Conservation (phyloP, 768 basidiomycete species). For the Mycena rebaudengoi region DNA sequence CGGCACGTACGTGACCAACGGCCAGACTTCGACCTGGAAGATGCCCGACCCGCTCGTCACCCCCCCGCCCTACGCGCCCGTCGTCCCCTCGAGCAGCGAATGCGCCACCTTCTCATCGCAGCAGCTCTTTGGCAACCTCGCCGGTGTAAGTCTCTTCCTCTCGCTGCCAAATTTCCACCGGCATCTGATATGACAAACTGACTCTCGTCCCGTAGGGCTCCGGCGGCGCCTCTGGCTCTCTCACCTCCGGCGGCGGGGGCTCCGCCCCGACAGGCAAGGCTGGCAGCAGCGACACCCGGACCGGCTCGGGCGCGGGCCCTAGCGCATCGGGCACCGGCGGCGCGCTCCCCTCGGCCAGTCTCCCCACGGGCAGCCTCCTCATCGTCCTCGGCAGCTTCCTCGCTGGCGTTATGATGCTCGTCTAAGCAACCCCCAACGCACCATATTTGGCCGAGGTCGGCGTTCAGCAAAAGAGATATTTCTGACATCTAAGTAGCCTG, state of each 20-base stretch:
- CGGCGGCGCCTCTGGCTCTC: not conserved
- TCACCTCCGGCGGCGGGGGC: too few species aligned
- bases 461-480: too few species aligned
- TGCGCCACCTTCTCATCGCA: slow-evolving; percentile 48
- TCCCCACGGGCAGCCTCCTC: slow-evolving; percentile 8
- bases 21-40: slow-evolving; percentile 49
- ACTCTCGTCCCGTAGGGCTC: not conserved
- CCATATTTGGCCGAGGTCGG: too few species aligned
- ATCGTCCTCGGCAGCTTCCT: slow-evolving; percentile 8
- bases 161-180: not conserved
- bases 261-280: too few species aligned
- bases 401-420: slow-evolving; percentile 3
- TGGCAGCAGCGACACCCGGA: not conserved
- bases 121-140: slow-evolving; percentile 43
- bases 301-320: slow-evolving; percentile 5
- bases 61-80: slow-evolving; percentile 52
- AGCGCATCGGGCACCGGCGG: slow-evolving; percentile 10
- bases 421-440: too few species aligned
- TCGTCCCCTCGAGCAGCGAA: slow-evolving; percentile 50
- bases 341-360: not conserved
- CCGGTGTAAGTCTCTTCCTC: slow-evolving; percentile 23
- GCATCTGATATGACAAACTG: not conserved
- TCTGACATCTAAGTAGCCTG: too few species aligned
- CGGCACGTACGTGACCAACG: slow-evolving; percentile 51
- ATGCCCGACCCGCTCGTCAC: slow-evolving; percentile 60